Conservation (phyloP, 495 filamentous ascomycete species). For the Xylaria longipes region DNA sequence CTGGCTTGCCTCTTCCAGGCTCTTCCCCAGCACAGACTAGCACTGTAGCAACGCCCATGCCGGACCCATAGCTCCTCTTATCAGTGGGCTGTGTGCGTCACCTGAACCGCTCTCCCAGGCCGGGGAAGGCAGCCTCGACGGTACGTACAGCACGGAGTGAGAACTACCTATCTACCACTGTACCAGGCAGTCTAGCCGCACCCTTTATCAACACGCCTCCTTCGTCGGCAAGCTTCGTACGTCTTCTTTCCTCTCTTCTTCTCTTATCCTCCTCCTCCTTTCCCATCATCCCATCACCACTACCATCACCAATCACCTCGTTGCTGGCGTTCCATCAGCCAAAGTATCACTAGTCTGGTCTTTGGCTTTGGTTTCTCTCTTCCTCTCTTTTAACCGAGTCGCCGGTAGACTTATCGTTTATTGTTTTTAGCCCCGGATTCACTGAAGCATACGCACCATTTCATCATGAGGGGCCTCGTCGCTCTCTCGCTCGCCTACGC, state of each 20-base stretch:
- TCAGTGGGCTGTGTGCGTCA: conserved; percentile 44
- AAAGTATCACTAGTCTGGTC: conserved; percentile 41
- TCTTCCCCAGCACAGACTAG: not conserved
- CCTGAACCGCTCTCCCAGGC: conserved; percentile 38
- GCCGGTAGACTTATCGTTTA: conserved; percentile 51
- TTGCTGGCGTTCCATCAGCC: conserved; percentile 22
- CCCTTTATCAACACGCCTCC: conserved; percentile 35
- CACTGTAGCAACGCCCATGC: not conserved
- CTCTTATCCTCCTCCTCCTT: conserved; percentile 45
- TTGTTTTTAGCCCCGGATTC: conserved; percentile 31
- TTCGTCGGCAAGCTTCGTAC: conserved; percentile 40
- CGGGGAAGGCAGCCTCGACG: conserved; percentile 40
- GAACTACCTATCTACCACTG: conserved; percentile 31
- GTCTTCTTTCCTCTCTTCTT: conserved; percentile 34
- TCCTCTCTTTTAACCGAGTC: conserved; percentile 41
- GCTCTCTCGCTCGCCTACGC: conserved; percentile 70
- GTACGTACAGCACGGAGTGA: conserved; percentile 20
- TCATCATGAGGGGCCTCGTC: conserved; percentile 77
- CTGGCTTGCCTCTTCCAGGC: conserved; percentile 1
- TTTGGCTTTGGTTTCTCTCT: conserved; percentile 39
- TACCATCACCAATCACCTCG: conserved; percentile 41
- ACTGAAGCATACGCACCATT: conserved; percentile 25
- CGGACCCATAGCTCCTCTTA: conserved; percentile 10
- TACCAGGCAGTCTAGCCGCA: conserved; percentile 21
- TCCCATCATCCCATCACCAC: conserved; percentile 40